Percentiles rank a stretch among this genome's conserved stretches.
Conservation (phyloP, 306 rosid genomes). For the Begonia peltatifolia region DNA sequence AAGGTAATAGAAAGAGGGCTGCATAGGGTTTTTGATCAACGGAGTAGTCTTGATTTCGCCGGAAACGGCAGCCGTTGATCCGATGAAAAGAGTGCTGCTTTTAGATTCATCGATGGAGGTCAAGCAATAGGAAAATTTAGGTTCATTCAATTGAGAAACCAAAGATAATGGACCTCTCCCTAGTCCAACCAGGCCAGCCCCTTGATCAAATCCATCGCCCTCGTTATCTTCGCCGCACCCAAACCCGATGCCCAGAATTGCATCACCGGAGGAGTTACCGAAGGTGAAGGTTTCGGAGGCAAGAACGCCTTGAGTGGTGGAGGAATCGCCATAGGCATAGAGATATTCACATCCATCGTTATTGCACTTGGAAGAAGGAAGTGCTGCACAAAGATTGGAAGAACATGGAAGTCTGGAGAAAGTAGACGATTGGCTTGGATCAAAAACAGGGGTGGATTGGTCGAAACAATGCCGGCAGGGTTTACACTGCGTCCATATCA, state of each 20-base stretch:
- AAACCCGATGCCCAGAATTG: constrained; percentile 38
- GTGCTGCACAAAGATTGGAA: constrained; percentile 28
- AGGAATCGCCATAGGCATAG: constrained; percentile 65
- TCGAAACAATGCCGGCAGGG: constrained; percentile 58
- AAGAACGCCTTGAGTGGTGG: constrained; percentile 53
- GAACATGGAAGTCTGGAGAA: constrained; percentile 43
- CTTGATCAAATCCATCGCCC: constrained; percentile 70
- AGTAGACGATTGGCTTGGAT: constrained; percentile 48
- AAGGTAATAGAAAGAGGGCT: constrained; percentile 68
- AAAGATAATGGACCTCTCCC: constrained; percentile 77
- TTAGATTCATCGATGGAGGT: constrained; percentile 42
- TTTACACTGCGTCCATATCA: constrained; percentile 78
- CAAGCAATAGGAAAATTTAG: constrained; percentile 63
- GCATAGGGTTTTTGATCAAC: constrained; percentile 45
- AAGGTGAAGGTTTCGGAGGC: constrained; percentile 67
- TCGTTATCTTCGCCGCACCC: constrained; percentile 78
- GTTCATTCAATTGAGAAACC: constrained; percentile 64
- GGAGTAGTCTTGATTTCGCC: constrained; percentile 26
- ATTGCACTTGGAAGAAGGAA: constrained; percentile 40
- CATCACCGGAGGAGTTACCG: constrained; percentile 14
- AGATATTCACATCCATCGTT: constrained; percentile 39
- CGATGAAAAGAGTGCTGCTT: constrained; percentile 47
- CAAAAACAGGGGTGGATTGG: constrained; percentile 60
- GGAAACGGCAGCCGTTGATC: constrained; percentile 29
- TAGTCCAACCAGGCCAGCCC: constrained; percentile 62